Base-by-base conservation (phyloP, 257 asterid species). In the Salvia miltiorrhiza region DNA sequence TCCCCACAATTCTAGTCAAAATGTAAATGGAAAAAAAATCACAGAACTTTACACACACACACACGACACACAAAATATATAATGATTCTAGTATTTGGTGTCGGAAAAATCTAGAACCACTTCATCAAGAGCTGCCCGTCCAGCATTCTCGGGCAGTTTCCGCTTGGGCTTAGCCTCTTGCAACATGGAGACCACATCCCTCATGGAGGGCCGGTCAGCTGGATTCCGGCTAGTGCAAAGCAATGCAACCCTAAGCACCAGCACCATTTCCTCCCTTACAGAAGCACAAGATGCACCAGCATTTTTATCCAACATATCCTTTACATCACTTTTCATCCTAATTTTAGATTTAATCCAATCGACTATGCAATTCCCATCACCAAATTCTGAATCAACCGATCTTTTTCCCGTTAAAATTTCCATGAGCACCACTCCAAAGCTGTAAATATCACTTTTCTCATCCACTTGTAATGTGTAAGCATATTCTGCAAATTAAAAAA, bases 401-500 rank as follows among this genome's bases (percentile, higher is more conserved):
- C 95, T 62, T 79, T 79, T 87, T 3, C 99, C 97, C 0, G 96
- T 82, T 61, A 94, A 60, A 5, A 94, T 75, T 32, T 94, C 99
- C 92, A 94, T 74, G 76, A 94, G 32, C 76, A 94, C 91, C 10
- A 94, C 97, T 0, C 99, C 99, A 2, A 78, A 94, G 74, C 99
- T 94, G 76, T 94, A 94, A 11, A 94, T 91, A 9, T 94, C 99
- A 61, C 99, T 94, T 85, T 90, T 94, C 82, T 88, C 99, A 5
- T 94, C 99, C 0, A 94, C 99, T 80, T 94, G 99, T 35, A 91
- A 74, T 0, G 99, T 88, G 81, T 90, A 91, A 0, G 96, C 99
- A 68, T 94, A 94, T 68, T 94, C 99, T 94, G 83, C 14, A 20
- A 40, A 24, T 24, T 3, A 33, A 26, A 28, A 14, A 7, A 4